Conservation (phyloP, 2,329 filamentous ascomycete genomes). For the Pseudopyricularia cyperi region DNA sequence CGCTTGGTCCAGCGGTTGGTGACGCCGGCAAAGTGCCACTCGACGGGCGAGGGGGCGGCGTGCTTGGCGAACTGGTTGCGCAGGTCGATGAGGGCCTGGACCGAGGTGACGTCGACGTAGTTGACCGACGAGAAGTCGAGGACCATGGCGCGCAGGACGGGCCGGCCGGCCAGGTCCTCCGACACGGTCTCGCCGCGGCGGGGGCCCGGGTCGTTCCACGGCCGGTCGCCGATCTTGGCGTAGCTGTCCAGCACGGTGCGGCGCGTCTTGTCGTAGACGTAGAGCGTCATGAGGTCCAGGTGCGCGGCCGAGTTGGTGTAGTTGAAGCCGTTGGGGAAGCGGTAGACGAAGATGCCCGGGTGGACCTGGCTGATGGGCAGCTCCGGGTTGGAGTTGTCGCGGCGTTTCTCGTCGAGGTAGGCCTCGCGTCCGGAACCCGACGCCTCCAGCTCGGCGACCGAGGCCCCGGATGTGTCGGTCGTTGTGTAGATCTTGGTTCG, state of each 20-base stretch:
- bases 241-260: constrained; percentile 24
- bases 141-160: constrained; percentile 50
- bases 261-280: constrained; percentile 26
- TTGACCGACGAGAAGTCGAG: constrained; percentile 91
- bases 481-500: constrained; percentile 7
- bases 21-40: constrained; percentile 94
- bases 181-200: constrained; percentile 15
- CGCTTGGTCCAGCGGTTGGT: constrained; percentile 93
- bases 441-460: neutral
- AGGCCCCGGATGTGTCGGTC: constrained; percentile 4
- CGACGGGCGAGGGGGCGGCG: constrained; percentile 64
- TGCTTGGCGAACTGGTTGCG: constrained; percentile 88
- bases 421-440: constrained; percentile 15
- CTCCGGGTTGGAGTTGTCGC: constrained; percentile 30
- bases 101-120: constrained; percentile 83
- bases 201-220: constrained; percentile 41
- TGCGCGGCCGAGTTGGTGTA: constrained; percentile 38
- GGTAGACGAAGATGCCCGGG: constrained; percentile 38
- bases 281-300: constrained; percentile 24
- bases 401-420: constrained; percentile 26
- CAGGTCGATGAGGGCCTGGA: constrained; percentile 87
- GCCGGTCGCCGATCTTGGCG: constrained; percentile 26
- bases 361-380: constrained; percentile 27
- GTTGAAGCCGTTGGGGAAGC: constrained; percentile 37
- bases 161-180: neutral